Evolutionary conservation across 106 monocot genomes (phyloP).

Genomic region (Dendrobium nobile): DNA sequence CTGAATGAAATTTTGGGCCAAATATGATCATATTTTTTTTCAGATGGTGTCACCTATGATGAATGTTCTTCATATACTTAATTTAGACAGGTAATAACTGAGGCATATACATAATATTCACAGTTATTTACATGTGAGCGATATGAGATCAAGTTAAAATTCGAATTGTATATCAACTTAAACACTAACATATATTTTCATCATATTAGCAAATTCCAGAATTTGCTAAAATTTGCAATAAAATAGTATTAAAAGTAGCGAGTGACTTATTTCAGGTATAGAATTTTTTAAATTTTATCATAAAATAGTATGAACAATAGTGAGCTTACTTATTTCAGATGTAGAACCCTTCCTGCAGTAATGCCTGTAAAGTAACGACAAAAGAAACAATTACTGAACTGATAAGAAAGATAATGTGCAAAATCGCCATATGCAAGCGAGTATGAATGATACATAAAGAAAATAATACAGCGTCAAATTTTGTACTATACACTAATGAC

Average conservation of each 20-base stretch:
- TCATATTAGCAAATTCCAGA: neutral
- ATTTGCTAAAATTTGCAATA: neutral
- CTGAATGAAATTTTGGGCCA: neutral
- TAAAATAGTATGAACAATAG: neutral
- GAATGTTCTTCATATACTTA: neutral
- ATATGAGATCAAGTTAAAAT: neutral
- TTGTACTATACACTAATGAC: neutral
- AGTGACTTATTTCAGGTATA: conserved; percentile 62
- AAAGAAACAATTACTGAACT: neutral
- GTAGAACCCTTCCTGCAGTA: conserved; percentile 93
- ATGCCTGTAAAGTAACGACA: conserved; percentile 41
- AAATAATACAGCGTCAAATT: neutral
- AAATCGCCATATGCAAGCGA: neutral
- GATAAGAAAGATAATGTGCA: neutral
- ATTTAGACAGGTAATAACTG: neutral
- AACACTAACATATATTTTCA: neutral
- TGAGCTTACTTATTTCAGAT: conserved; percentile 66
- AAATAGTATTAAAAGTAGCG: neutral
- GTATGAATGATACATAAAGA: neutral
- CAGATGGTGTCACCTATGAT: neutral
- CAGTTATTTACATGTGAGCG: neutral
- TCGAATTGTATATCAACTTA: neutral
- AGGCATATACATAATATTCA: neutral
- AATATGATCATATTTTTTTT: neutral
- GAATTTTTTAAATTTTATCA: conserved; percentile 15